These are phyloP conservation scores for Xylaria flabelliformis DNA, from an alignment of 495 filamentous ascomycete genomes.

Conservation along the genomic window DNA sequence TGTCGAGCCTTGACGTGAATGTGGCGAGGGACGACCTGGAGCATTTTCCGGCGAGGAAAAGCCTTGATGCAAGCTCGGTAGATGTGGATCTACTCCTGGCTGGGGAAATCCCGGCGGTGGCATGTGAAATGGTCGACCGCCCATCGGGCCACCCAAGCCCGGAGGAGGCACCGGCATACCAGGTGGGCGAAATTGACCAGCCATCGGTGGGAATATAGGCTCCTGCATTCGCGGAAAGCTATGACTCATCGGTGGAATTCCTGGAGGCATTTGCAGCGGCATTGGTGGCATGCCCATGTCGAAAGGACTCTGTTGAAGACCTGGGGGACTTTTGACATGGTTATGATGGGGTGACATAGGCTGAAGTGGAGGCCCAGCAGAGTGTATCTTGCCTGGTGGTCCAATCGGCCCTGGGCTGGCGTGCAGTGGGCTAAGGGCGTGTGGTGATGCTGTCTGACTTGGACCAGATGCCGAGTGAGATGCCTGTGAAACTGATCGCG, in stretches of 20 bases:
- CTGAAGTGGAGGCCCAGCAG: constrained; percentile 37
- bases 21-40: constrained; percentile 45
- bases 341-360: constrained; percentile 51
- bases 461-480: constrained; percentile 55
- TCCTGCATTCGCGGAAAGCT: constrained; percentile 60
- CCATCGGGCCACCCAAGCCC: constrained; percentile 66
- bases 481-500: constrained; percentile 71
- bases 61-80: constrained; percentile 43
- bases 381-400: constrained; percentile 50
- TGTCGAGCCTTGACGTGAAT: constrained; percentile 50
- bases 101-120: constrained; percentile 64
- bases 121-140: constrained; percentile 68
- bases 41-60: constrained; percentile 41
- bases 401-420: constrained; percentile 61
- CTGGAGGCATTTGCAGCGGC: constrained; percentile 61
- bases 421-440: constrained; percentile 61
- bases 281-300: constrained; percentile 45
- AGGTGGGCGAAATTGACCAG: constrained; percentile 63
- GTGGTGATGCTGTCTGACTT: constrained; percentile 72
- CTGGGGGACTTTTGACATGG: constrained; percentile 52
- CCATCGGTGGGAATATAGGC: constrained; percentile 58
- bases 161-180: constrained; percentile 63
- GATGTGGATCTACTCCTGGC: constrained; percentile 50
- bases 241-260: constrained; percentile 57
- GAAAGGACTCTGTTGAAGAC: constrained; percentile 48